These are phyloP conservation scores for Mrakia hoshinonis DNA, from an alignment of 768 basidiomycete species.

Conservation along the genomic window DNA sequence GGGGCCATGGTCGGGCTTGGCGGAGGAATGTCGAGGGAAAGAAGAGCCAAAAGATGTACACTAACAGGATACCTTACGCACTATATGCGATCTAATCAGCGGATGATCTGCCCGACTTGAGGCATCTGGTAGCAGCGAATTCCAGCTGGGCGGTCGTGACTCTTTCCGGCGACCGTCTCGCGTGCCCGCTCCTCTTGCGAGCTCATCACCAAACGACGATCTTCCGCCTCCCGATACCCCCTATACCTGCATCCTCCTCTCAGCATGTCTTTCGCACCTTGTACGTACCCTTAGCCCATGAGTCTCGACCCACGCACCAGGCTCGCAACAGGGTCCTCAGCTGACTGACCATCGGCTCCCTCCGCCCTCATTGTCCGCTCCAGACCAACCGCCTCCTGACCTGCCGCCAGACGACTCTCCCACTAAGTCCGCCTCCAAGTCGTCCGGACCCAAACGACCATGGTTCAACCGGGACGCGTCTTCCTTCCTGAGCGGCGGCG, in stretches of 20 bases:
- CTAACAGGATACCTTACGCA: no score
- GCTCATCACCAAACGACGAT: no score
- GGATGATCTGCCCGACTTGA: no score
- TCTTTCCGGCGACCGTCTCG: background rate
- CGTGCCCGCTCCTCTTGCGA: no score
- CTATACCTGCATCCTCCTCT: background rate
- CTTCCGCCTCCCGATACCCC: no score
- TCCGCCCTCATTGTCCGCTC: background rate
- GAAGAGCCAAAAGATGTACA: no score
- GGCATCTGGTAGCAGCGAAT: no score
- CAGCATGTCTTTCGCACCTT: conserved; percentile 23
- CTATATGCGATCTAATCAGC: background rate
- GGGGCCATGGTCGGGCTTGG: no score
- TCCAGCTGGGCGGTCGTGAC: background rate
- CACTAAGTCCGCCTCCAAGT: background rate
- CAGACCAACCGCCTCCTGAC: conserved; percentile 29
- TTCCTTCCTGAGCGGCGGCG: background rate
- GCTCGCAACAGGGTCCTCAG: no score
- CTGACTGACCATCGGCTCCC: background rate
- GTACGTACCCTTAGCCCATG: background rate
- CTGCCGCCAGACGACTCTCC: conserved; percentile 18
- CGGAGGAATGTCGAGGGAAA: background rate
- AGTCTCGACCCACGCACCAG: no score
- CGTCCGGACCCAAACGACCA: conserved; percentile 11
- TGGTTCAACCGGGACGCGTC: conserved; percentile 22